Percentiles rank a stretch among this genome's conserved stretches.
Conservation (phyloP, 306 rosid species). For the Luffa aegyptiaca region DNA sequence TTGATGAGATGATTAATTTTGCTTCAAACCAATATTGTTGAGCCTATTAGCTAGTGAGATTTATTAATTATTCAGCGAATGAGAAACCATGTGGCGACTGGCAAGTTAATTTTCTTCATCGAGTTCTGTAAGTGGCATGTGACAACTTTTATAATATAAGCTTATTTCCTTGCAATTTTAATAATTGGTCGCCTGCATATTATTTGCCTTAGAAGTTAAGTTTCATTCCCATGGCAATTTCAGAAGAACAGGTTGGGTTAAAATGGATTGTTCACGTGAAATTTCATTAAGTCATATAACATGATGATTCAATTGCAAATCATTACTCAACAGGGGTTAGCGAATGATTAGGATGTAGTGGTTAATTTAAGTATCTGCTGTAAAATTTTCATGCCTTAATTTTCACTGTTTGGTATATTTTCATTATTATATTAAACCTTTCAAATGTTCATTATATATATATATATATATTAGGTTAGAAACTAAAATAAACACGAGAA, state of each 20-base stretch:
- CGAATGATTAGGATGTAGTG: not conserved
- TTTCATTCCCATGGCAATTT: not conserved
- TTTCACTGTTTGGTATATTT: too few relatives aligned
- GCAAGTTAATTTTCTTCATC: not conserved
- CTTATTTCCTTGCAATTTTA: not conserved
- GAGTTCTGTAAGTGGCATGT: not conserved
- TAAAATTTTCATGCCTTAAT: not conserved
- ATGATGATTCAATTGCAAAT: not conserved
- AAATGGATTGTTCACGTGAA: not conserved
- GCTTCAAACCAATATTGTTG: not conserved
- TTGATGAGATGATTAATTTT: not conserved
- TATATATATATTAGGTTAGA: too few relatives aligned
- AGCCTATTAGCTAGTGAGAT: not conserved
- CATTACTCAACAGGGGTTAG: not conserved
- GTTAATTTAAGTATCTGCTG: not conserved
- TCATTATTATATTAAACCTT: too few relatives aligned
- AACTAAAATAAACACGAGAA: not conserved
- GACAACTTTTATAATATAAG: not conserved
- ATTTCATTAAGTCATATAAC: not conserved
- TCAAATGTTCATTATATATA: too few relatives aligned
- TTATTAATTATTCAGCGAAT: not conserved
- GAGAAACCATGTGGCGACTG: not conserved
- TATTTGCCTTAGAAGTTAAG: not conserved
- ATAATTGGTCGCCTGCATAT: not conserved
- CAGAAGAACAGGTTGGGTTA: not conserved